A percentile compares a stretch with the other conserved stretches of the same genome.
Evolutionary conservation across 768 basidiomycete species (phyloP).

Genomic region (Cystofilobasidium macerans): DNA sequence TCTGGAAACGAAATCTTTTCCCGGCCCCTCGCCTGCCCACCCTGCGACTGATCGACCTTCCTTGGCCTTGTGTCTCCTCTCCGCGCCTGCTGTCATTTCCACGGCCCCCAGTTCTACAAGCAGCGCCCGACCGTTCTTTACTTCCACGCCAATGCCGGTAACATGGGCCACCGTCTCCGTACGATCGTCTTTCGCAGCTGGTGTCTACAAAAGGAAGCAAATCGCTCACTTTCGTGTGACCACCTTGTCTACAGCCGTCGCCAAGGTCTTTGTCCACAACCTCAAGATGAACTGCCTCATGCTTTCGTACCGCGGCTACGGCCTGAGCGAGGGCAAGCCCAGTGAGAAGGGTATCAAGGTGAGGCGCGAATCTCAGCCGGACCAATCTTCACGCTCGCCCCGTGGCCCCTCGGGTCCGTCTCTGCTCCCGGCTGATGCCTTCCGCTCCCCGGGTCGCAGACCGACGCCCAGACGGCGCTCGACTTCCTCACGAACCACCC

Average conservation of each 20-base stretch:
- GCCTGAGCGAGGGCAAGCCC: slow-evolving; percentile 71
- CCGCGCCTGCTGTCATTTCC: neutral
- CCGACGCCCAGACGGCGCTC: slow-evolving; percentile 60
- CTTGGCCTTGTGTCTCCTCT: neutral
- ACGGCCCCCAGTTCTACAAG: slow-evolving; percentile 27
- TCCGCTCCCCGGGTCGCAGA: slow-evolving; percentile 51
- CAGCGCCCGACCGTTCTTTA: slow-evolving; percentile 51
- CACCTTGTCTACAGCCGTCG: slow-evolving; percentile 50
- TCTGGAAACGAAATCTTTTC: neutral
- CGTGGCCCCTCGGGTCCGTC: neutral
- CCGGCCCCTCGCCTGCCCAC: neutral
- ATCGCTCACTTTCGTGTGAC: neutral
- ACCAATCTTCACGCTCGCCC: too few relatives aligned
- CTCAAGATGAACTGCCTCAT: slow-evolving; percentile 90
- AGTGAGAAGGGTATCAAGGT: slow-evolving; percentile 59
- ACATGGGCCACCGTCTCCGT: slow-evolving; percentile 62
- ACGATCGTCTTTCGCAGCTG: neutral
- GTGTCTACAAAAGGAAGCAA: too few relatives aligned
- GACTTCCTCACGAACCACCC: slow-evolving; percentile 62
- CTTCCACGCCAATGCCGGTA: slow-evolving; percentile 32
- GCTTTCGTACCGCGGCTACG: slow-evolving; percentile 84
- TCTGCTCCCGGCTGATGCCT: neutral
- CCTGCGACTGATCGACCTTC: neutral
- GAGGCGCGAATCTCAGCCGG: neutral
- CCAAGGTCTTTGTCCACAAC: slow-evolving; percentile 63